A percentile compares a stretch with the other conserved stretches of the same genome.
phyloP scores from a whole-genome alignment of 371 early-diverging fungal genomes.

The Amoeboaphelidium protococcarum region DNA sequence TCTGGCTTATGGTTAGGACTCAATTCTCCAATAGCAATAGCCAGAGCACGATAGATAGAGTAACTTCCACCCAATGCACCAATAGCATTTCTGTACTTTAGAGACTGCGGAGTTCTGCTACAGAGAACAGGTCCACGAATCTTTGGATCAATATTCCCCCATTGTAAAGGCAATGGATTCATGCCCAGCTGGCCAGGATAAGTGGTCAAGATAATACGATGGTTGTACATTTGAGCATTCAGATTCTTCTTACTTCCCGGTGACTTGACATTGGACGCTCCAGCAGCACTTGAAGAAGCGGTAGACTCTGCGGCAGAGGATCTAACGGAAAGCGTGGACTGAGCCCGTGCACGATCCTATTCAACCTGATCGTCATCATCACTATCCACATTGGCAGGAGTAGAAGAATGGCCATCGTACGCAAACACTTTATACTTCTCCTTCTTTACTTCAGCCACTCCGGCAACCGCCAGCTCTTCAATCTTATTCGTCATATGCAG shows the following conservation, averaged over 20 bases:
- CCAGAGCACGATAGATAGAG: conserved; percentile 70
- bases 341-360: too few species aligned
- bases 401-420: too few species aligned
- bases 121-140: conserved; percentile 65
- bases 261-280: too few species aligned
- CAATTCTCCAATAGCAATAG: conserved; percentile 71
- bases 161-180: conserved; percentile 45
- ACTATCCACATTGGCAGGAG: too few species aligned
- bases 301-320: background rate
- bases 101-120: conserved; percentile 44
- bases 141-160: conserved; percentile 48
- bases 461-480: too few species aligned
- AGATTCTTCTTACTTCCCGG: background rate
- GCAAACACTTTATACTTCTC: too few species aligned
- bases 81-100: conserved; percentile 62
- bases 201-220: conserved; percentile 30
- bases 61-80: conserved; percentile 87
- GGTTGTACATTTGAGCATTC: conserved; percentile 10
- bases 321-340: too few species aligned
- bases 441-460: too few species aligned
- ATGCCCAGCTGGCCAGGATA: conserved; percentile 59
- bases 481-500: too few species aligned
- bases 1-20: conserved; percentile 55
- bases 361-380: too few species aligned
- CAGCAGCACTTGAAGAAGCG: background rate